A percentile compares a stretch with the other conserved stretches of the same genome.
phyloP scores from a whole-genome alignment of 2,329 filamentous ascomycete genomes.

The Chalara sp. region DNA sequence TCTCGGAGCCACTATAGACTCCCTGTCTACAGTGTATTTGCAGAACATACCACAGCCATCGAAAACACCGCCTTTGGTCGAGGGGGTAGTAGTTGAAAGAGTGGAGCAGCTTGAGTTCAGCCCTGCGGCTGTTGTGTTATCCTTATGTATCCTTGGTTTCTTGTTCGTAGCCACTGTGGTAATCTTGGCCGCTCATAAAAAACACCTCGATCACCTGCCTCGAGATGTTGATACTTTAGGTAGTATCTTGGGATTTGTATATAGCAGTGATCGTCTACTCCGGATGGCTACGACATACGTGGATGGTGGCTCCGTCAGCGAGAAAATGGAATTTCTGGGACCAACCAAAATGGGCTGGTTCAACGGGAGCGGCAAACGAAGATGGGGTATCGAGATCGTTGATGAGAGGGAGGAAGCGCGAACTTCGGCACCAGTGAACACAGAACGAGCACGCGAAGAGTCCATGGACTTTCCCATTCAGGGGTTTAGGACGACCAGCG shows the following conservation, averaged over 20 bases:
- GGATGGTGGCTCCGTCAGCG: not conserved
- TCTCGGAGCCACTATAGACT: conserved; percentile 3
- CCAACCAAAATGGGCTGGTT: conserved; percentile 3
- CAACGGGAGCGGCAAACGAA: not conserved
- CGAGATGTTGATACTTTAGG: conserved; percentile 10
- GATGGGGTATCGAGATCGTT: conserved; percentile 10
- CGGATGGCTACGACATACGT: not conserved
- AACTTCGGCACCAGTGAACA: no score
- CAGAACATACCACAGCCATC: conserved; percentile 3
- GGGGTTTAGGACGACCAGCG: no score
- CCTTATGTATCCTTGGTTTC: conserved; percentile 4
- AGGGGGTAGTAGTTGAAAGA: not conserved
- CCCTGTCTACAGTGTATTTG: not conserved
- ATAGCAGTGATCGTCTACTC: conserved; percentile 8
- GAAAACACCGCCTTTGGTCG: not conserved
- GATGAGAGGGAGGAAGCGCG: not conserved
- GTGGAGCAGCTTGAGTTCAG: conserved; percentile 5
- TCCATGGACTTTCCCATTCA: no score
- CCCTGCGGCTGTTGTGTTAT: conserved; percentile 7
- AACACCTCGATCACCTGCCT: conserved; percentile 6
- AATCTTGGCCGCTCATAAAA: not conserved
- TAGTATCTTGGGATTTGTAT: conserved; percentile 9
- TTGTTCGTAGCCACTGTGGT: conserved; percentile 2
- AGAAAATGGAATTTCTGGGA: not conserved
- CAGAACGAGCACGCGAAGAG: no score